Evolutionary conservation across 202 grass and related monocot species (phyloP).

Genomic region (Musa balbisiana): DNA sequence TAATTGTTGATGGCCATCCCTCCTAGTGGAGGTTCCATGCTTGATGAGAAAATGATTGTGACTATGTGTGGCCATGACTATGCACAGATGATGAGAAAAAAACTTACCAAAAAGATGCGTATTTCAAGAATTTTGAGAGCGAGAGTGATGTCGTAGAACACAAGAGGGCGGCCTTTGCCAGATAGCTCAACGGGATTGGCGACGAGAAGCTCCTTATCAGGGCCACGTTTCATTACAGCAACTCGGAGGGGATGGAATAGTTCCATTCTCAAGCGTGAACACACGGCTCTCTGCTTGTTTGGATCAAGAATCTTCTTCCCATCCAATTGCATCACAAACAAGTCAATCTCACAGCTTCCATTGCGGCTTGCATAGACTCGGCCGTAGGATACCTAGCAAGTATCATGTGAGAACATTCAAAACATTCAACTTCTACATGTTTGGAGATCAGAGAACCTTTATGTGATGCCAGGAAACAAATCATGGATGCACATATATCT

Average conservation of each 20-base stretch:
- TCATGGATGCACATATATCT: not conserved
- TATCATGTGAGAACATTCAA: not conserved
- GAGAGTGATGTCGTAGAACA: constrained; percentile 75
- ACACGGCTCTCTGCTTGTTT: constrained; percentile 38
- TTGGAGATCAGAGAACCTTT: not conserved
- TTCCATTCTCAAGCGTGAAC: constrained; percentile 49
- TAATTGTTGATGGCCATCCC: no score
- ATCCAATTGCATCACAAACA: constrained; percentile 63
- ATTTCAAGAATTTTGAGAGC: constrained; percentile 66
- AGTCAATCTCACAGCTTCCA: constrained; percentile 51
- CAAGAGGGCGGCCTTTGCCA: constrained; percentile 64
- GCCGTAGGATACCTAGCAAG: constrained; percentile 39
- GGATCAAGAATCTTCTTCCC: constrained; percentile 66
- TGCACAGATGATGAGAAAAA: not conserved
- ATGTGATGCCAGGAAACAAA: not conserved
- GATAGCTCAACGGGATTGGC: constrained; percentile 70
- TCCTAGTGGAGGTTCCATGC: no score
- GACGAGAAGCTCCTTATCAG: constrained; percentile 65
- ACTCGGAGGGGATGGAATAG: constrained; percentile 42
- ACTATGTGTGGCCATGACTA: no score
- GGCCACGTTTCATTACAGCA: constrained; percentile 45
- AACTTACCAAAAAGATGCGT: constrained; percentile 60
- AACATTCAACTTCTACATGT: not conserved
- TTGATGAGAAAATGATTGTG: no score
- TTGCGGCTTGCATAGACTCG: constrained; percentile 59